phyloP scores from a whole-genome alignment of 805 yeast genomes.

The Scheffersomyces spartinae region DNA sequence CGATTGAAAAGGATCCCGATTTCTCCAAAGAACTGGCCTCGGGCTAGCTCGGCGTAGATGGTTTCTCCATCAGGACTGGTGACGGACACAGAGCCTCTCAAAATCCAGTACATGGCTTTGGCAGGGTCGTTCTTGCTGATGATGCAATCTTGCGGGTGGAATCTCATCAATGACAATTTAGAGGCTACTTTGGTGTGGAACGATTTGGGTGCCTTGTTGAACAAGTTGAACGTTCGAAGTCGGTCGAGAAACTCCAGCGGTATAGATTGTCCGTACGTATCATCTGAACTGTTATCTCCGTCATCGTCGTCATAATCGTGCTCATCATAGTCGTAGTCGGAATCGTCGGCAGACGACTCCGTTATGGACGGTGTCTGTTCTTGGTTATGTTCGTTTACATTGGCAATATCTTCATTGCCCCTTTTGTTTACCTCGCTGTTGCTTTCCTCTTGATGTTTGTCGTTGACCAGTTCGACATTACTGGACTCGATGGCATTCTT shows the following conservation, averaged over 20 bases:
- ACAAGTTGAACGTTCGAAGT: conserved; percentile 50
- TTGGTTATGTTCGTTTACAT: too few species aligned
- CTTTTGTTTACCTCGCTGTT: too few species aligned
- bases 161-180: conserved; percentile 46
- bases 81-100: conserved; percentile 67
- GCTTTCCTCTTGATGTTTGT: too few species aligned
- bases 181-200: conserved; percentile 51
- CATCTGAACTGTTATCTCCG: conserved; percentile 5
- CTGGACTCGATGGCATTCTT: too few species aligned
- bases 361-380: too few species aligned
- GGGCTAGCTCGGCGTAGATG: conserved; percentile 53
- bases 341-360: too few species aligned
- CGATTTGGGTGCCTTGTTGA: conserved; percentile 53
- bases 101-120: conserved; percentile 69
- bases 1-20: conserved; percentile 66
- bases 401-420: too few species aligned
- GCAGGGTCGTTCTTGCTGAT: conserved; percentile 65
- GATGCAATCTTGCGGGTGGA: conserved; percentile 58
- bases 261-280: conserved; percentile 5
- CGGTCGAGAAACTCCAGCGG: conserved; percentile 48
- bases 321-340: conserved; percentile 6
- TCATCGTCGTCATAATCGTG: conserved; percentile 4
- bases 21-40: conserved; percentile 71
- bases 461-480: too few species aligned
- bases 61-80: conserved; percentile 72